Percentiles rank a stretch among this genome's conserved stretches.
Evolutionary conservation across 2,329 filamentous ascomycete species (phyloP).

Genomic region (Plenodomus lindquistii): DNA sequence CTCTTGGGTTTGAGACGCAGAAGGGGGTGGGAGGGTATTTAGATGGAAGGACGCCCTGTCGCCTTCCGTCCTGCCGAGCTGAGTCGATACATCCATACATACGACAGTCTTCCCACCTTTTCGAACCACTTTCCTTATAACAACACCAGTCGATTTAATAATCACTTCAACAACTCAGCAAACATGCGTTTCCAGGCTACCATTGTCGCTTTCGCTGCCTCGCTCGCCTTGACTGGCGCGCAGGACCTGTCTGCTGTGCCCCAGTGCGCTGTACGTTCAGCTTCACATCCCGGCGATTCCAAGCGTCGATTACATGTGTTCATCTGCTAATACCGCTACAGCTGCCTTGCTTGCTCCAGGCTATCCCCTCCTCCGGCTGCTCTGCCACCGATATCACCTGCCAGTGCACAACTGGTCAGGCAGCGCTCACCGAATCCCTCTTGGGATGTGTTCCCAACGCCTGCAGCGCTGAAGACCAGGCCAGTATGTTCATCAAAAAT

Average conservation of each 20-base stretch:
- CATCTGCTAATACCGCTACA: conserved; percentile 19
- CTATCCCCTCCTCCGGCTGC: conserved; percentile 55
- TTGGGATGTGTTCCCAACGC: conserved; percentile 43
- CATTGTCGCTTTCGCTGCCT: conserved; percentile 29
- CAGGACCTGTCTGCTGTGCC: conserved; percentile 35
- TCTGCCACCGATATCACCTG: conserved; percentile 52
- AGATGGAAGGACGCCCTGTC: neutral
- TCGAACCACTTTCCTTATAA: neutral
- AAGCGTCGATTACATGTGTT: neutral
- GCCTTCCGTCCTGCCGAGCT: neutral
- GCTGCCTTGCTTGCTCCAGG: conserved; percentile 54
- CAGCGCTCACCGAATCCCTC: conserved; percentile 46
- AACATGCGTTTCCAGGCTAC: conserved; percentile 39
- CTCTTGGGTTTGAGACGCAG: neutral
- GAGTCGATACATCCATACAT: no score
- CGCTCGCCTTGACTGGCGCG: conserved; percentile 30
- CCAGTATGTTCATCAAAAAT: conserved; percentile 37
- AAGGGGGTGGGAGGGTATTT: neutral
- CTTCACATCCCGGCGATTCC: neutral
- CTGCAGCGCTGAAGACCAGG: conserved; percentile 45
- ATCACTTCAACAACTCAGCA: neutral
- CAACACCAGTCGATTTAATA: neutral
- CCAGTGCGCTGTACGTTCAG: conserved; percentile 40
- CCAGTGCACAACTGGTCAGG: conserved; percentile 54
- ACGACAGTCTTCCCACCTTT: no score